Conservation (phyloP, 2,329 filamentous ascomycete genomes). For the Xylaria sp. region DNA sequence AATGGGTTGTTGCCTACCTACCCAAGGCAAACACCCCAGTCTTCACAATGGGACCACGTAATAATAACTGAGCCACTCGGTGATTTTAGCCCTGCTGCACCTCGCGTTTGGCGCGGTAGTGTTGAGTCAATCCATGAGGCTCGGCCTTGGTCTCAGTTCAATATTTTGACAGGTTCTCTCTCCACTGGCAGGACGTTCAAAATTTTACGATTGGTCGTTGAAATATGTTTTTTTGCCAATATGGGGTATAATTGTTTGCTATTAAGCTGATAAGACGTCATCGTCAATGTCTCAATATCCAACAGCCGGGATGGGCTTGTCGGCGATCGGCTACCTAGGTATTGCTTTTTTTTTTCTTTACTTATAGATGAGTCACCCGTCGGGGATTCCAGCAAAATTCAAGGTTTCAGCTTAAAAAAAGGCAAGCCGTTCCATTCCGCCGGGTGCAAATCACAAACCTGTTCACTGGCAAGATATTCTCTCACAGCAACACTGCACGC, state of each 20-base stretch:
- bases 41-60: constrained; percentile 1
- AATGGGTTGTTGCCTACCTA: not conserved
- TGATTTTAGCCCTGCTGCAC: not conserved
- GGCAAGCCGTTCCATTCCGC: not conserved
- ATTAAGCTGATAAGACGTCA: not conserved
- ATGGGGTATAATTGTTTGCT: not conserved
- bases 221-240: not conserved
- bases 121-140: constrained; percentile 17
- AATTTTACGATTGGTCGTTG: constrained; percentile 31
- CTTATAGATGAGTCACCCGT: not conserved
- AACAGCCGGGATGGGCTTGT: not conserved
- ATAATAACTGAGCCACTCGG: constrained; percentile 3
- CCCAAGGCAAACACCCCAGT: no score
- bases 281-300: not conserved
- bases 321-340: not conserved
- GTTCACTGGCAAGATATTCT: not conserved
- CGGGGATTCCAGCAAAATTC: not conserved
- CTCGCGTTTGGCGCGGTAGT: not conserved
- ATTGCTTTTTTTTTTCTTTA: not conserved
- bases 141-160: constrained; percentile 4
- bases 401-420: not conserved
- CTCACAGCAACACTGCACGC: not conserved
- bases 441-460: not conserved
- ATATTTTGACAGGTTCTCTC: not conserved
- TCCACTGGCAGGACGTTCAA: not conserved